A percentile compares a stretch with the other conserved stretches of the same genome.
These are phyloP conservation scores for Elongisporangium senticosum DNA, from an alignment of 352 stramenopile genomes.

Conservation along the genomic window DNA sequence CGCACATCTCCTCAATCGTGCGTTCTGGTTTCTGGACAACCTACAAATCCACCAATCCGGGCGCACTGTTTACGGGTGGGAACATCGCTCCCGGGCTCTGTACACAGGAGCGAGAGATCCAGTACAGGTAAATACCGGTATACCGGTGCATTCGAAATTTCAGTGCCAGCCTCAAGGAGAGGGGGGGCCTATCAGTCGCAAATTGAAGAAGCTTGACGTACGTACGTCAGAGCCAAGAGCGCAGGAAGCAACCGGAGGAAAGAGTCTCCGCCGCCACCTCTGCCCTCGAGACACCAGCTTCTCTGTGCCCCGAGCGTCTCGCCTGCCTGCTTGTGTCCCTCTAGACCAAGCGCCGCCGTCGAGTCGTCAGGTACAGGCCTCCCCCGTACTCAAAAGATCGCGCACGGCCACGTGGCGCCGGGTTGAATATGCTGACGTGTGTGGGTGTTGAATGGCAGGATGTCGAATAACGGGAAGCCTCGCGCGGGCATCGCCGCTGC, in stretches of 20 bases:
- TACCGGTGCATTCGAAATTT: neutral
- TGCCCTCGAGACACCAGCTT: neutral
- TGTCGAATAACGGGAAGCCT: conserved; percentile 22
- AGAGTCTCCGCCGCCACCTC: neutral
- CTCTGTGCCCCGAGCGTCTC: neutral
- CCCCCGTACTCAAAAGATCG: neutral
- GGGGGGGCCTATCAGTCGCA: neutral
- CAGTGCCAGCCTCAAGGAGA: neutral
- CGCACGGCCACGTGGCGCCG: neutral
- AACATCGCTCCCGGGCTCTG: neutral
- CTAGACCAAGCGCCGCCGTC: neutral
- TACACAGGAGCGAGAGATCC: neutral
- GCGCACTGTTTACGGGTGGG: neutral
- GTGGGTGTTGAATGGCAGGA: neutral
- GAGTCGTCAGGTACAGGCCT: neutral
- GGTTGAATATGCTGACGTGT: neutral
- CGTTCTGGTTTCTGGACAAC: neutral
- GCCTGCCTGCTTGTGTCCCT: neutral
- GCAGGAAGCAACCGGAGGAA: neutral
- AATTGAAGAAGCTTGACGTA: neutral
- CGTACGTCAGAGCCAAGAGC: neutral
- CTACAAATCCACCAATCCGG: neutral
- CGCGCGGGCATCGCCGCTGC: conserved; percentile 58
- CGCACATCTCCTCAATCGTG: neutral
- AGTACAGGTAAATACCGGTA: neutral